A percentile compares a stretch with the other conserved stretches of the same genome.
phyloP scores from a whole-genome alignment of 2,329 filamentous ascomycete species.

The Penicillium digitatum region DNA sequence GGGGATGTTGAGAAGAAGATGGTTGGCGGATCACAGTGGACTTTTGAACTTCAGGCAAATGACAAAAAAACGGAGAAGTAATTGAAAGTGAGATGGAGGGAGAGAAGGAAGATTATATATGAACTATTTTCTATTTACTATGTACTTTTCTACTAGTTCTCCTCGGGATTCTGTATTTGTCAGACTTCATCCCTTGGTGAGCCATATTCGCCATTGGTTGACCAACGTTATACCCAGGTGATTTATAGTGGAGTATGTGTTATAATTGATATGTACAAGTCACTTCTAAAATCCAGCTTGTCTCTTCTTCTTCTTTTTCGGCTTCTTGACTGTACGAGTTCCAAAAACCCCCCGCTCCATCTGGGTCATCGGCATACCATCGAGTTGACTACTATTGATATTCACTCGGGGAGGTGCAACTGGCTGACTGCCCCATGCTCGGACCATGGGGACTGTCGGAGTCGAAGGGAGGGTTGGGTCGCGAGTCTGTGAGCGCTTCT shows the following conservation, averaged over 20 bases:
- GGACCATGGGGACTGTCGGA: slow-evolving; percentile 23
- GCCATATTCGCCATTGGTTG: slow-evolving; percentile 19
- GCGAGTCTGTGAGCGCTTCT: slow-evolving; percentile 26
- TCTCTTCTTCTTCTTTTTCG: slow-evolving; percentile 42
- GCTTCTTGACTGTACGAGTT: slow-evolving; percentile 31
- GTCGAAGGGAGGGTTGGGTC: slow-evolving; percentile 21
- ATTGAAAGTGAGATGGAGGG: background rate
- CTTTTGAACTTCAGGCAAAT: background rate
- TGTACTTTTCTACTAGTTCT: background rate
- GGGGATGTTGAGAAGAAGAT: background rate
- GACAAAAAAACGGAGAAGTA: background rate
- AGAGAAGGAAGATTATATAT: background rate
- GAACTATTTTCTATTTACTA: background rate
- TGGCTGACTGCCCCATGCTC: slow-evolving; percentile 35
- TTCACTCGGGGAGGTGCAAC: slow-evolving; percentile 19
- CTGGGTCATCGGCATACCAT: slow-evolving; percentile 41
- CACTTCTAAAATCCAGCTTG: slow-evolving; percentile 39
- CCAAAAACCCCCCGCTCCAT: slow-evolving; percentile 40
- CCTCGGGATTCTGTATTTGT: slow-evolving; percentile 2
- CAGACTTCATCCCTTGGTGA: slow-evolving; percentile 13
- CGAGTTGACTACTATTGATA: slow-evolving; percentile 36
- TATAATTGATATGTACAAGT: background rate
- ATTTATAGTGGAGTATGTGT: background rate
- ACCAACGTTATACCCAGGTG: background rate
- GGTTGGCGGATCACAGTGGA: background rate